Percentiles rank a stretch among this genome's conserved stretches.
Conservation (phyloP, 345 rosid species). For the Gossypium sturtianum region DNA sequence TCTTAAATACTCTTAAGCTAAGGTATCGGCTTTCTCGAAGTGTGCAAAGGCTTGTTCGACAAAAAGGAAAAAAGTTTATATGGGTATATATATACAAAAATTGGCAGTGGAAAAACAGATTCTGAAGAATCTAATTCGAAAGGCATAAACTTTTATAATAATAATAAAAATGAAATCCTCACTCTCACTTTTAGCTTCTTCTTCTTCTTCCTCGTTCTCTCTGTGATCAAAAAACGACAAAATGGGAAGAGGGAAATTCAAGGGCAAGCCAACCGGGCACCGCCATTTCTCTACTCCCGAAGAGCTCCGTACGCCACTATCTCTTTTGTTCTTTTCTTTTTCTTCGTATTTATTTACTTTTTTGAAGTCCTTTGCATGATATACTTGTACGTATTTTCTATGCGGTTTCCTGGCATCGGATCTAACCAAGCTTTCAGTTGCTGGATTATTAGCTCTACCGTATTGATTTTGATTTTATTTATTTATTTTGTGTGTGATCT, state of each 20-base stretch:
- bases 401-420: not conserved
- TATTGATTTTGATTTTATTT: not conserved
- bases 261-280: constrained; percentile 74
- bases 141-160: not conserved
- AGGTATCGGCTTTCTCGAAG: too few relatives aligned
- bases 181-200: not conserved
- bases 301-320: constrained; percentile 38
- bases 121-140: too few relatives aligned
- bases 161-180: not conserved
- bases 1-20: too few relatives aligned
- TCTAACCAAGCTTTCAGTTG: not conserved
- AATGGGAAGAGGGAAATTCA: constrained; percentile 73
- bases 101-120: too few relatives aligned
- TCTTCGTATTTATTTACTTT: not conserved
- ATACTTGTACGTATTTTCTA: not conserved
- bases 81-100: too few relatives aligned
- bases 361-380: not conserved
- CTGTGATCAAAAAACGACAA: not conserved
- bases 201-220: not conserved
- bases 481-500: too few relatives aligned
- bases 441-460: not conserved
- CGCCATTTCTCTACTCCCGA: constrained; percentile 68
- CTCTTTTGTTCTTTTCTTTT: not conserved
- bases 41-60: too few relatives aligned
- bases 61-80: too few relatives aligned